Percentiles rank a stretch among this genome's conserved stretches.
Conservation (phyloP, 1,139 yeast species). For the Hyphopichia wangnamkhiaoensis region DNA sequence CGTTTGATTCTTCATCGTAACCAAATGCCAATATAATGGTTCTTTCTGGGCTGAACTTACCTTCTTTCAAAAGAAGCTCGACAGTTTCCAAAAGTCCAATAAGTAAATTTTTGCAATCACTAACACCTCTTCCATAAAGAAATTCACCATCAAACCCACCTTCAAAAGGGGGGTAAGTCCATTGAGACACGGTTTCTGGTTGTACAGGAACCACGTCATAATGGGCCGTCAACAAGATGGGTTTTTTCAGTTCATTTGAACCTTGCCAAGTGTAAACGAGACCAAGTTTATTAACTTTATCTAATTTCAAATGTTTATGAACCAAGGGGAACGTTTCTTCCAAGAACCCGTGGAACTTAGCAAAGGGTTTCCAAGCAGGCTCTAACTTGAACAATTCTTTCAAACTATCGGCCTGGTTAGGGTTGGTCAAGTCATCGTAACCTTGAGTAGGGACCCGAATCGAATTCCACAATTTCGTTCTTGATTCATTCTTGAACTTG, state of each 20-base stretch:
- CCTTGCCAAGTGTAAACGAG: conserved; percentile 43
- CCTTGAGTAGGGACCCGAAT: conserved; percentile 64
- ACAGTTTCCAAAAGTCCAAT: conserved; percentile 43
- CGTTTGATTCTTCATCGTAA: conserved; percentile 49
- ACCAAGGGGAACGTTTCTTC: conserved; percentile 32
- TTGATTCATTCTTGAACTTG: conserved; percentile 39
- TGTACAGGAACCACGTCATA: conserved; percentile 55
- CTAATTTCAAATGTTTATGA: conserved; percentile 29
- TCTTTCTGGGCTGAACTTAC: conserved; percentile 38
- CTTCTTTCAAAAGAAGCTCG: conserved; percentile 39
- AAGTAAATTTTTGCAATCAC: conserved; percentile 49
- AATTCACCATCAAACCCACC: conserved; percentile 42
- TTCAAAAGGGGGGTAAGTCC: conserved; percentile 47
- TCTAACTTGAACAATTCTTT: conserved; percentile 29
- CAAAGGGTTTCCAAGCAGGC: conserved; percentile 33
- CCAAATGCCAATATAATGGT: conserved; percentile 48
- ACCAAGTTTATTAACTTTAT: conserved; percentile 32
- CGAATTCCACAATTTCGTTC: conserved; percentile 51
- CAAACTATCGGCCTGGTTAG: conserved; percentile 20
- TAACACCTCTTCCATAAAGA: conserved; percentile 47
- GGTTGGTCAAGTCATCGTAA: conserved; percentile 48
- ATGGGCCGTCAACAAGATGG: conserved; percentile 48
- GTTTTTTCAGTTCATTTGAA: conserved; percentile 26
- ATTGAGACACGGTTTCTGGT: conserved; percentile 35
- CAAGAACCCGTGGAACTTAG: conserved; percentile 30